Evolutionary conservation across 306 rosid species (phyloP).

Genomic region (Cyclanthera cordifolia): DNA sequence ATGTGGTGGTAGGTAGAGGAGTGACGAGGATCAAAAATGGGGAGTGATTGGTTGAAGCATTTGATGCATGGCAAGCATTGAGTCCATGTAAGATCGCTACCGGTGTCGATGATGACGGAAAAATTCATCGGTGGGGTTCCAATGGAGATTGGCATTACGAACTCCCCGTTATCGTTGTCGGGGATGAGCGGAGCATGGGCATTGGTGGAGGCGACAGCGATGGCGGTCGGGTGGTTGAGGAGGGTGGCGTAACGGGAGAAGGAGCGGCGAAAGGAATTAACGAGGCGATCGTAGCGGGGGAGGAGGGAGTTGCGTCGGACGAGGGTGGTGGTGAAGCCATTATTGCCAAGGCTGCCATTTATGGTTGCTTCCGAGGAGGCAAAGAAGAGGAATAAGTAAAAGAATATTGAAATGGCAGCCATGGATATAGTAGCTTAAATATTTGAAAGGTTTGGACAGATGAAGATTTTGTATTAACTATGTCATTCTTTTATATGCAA

Average conservation of each 20-base stretch:
- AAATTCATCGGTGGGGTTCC: conserved; percentile 39
- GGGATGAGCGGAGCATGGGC: conserved; percentile 16
- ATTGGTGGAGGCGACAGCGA: no score
- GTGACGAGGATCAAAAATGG: conserved; percentile 27
- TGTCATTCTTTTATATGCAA: neutral
- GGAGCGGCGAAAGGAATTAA: conserved; percentile 38
- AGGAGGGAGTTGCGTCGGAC: conserved; percentile 38
- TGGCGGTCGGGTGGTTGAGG: neutral
- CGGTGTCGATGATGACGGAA: conserved; percentile 40
- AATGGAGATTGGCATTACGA: conserved; percentile 32
- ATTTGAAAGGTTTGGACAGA: no score
- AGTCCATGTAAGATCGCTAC: conserved; percentile 55
- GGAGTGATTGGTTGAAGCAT: conserved; percentile 38
- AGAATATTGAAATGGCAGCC: neutral
- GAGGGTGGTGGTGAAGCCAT: conserved; percentile 23
- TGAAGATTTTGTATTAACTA: neutral
- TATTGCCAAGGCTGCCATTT: no score
- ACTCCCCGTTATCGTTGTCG: conserved; percentile 33
- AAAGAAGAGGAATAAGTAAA: neutral
- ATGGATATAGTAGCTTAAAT: no score
- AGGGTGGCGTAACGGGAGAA: conserved; percentile 3
- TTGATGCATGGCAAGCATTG: conserved; percentile 48
- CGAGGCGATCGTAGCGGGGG: conserved; percentile 22
- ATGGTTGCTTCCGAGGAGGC: neutral
- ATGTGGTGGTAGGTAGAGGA: conserved; percentile 32